phyloP scores from a whole-genome alignment of 2,329 filamentous ascomycete species.

The Neofusicoccum cordaticola region DNA sequence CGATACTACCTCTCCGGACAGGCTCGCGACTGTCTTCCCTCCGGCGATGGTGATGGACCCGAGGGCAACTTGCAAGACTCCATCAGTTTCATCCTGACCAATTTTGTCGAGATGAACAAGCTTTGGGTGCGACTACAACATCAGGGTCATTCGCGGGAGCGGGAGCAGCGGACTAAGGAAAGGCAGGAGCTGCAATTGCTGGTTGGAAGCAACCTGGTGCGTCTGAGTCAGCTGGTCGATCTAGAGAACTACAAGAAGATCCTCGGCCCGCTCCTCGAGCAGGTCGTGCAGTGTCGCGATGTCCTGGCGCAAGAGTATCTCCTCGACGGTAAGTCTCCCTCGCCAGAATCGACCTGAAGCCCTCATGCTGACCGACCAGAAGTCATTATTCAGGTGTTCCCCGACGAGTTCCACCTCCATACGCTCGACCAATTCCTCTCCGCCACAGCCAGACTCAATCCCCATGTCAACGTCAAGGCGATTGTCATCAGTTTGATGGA shows the following conservation, averaged over 20 bases:
- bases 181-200: slow-evolving; percentile 91
- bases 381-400: slow-evolving; percentile 98
- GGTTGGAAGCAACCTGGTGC: slow-evolving; percentile 93
- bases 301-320: slow-evolving; percentile 96
- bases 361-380: slow-evolving; percentile 26
- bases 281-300: slow-evolving; percentile 96
- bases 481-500: slow-evolving; percentile 99
- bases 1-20: slow-evolving; percentile 96
- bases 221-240: slow-evolving; percentile 92
- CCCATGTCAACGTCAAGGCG: slow-evolving; percentile 94
- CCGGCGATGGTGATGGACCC: slow-evolving; percentile 79
- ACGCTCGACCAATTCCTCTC: slow-evolving; percentile 93
- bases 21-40: slow-evolving; percentile 82
- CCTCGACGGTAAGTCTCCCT: slow-evolving; percentile 62
- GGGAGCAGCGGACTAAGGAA: slow-evolving; percentile 90
- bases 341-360: neutral
- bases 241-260: slow-evolving; percentile 94
- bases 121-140: slow-evolving; percentile 97
- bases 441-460: slow-evolving; percentile 88
- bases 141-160: slow-evolving; percentile 91
- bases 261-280: slow-evolving; percentile 82
- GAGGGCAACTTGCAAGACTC: slow-evolving; percentile 96
- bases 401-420: slow-evolving; percentile 96
- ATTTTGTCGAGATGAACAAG: slow-evolving; percentile 99
- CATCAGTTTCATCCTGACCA: slow-evolving; percentile 96